These are phyloP conservation scores for Pseudogymnoascus sp. DNA, from an alignment of 2,329 filamentous ascomycete species.

Conservation along the genomic window DNA sequence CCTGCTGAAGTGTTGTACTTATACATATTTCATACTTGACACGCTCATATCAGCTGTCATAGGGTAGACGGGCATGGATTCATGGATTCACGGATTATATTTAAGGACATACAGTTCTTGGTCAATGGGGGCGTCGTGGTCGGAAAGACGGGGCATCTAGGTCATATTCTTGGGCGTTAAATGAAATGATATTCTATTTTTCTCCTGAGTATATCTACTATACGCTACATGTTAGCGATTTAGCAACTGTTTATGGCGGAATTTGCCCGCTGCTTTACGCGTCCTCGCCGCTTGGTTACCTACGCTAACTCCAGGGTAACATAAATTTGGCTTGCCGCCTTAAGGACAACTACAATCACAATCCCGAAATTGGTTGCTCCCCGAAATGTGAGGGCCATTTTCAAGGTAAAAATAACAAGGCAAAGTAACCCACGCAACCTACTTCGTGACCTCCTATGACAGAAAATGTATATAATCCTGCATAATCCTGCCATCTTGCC, in stretches of 20 bases:
- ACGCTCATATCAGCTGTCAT: not conserved
- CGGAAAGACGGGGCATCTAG: not conserved
- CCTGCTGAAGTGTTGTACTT: not conserved
- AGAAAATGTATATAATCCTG: not conserved
- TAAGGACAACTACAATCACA: not conserved
- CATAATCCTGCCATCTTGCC: not conserved
- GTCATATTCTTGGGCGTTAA: slow-evolving; percentile 1
- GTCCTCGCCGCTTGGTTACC: not conserved
- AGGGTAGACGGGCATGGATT: not conserved
- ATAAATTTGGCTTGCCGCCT: not conserved
- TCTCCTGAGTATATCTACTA: not conserved
- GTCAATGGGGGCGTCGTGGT: slow-evolving; percentile 1
- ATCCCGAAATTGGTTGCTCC: not conserved
- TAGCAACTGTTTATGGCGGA: not conserved
- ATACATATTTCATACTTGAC: not conserved
- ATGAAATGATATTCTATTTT: not conserved
- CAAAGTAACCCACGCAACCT: not conserved
- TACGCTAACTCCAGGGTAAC: not conserved
- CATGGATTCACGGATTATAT: not conserved
- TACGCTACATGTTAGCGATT: not conserved
- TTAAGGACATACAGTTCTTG: not conserved
- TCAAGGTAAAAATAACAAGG: not conserved
- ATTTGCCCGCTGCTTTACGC: not conserved
- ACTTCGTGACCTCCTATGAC: not conserved
- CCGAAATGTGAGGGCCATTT: not conserved